These are phyloP conservation scores for Ganoderma resinaceum DNA, from an alignment of 1,284 basidiomycete species.

Conservation along the genomic window DNA sequence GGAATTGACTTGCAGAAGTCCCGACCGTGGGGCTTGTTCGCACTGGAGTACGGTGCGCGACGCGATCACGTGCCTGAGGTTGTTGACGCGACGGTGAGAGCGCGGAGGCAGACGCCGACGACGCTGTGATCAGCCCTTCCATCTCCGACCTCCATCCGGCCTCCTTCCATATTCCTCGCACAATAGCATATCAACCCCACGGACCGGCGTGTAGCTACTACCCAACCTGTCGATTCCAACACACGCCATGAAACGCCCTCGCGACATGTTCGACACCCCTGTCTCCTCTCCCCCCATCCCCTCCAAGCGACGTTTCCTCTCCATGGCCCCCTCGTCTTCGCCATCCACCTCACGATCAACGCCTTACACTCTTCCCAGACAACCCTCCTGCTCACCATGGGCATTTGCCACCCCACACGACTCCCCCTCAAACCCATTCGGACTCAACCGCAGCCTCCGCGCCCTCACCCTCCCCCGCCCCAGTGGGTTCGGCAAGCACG, in stretches of 20 bases:
- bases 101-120: constrained; percentile 10
- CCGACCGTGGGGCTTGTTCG: too few species aligned
- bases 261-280: constrained; percentile 33
- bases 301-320: constrained; percentile 33
- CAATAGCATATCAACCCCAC: constrained; percentile 5
- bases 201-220: constrained; percentile 6
- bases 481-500: constrained; percentile 58
- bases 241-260: constrained; percentile 28
- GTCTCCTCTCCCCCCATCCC: constrained; percentile 30
- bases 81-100: constrained; percentile 17
- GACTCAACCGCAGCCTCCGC: constrained; percentile 40
- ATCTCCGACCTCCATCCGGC: neutral
- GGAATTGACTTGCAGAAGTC: too few species aligned
- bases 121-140: neutral
- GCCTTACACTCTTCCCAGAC: constrained; percentile 33
- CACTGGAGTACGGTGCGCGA: too few species aligned
- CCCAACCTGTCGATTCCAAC: neutral
- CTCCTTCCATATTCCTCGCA: constrained; percentile 16
- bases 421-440: constrained; percentile 49
- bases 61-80: constrained; percentile 22
- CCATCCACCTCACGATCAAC: constrained; percentile 27
- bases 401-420: constrained; percentile 43
- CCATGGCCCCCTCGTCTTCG: constrained; percentile 23
- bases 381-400: constrained; percentile 27
- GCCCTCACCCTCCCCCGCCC: constrained; percentile 52